phyloP scores from a whole-genome alignment of 108 stramenopile genomes.

The Licmophora abbreviata region DNA sequence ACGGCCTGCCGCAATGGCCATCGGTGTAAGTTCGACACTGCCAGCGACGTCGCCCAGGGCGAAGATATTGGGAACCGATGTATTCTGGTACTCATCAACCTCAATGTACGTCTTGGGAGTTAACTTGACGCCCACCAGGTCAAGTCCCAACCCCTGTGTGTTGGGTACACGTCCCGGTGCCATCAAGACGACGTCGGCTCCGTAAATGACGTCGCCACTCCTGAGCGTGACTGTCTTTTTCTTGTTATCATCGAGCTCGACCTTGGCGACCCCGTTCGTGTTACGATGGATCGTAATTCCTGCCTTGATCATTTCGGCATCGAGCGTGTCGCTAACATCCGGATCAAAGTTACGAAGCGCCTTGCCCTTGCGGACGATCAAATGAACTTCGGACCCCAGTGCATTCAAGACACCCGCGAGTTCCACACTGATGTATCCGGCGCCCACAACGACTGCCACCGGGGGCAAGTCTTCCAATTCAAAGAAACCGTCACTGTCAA shows the following conservation, averaged over 20 bases:
- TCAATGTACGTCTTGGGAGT: constrained; percentile 3
- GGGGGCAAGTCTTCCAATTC: constrained; percentile 71
- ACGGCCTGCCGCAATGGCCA: constrained; percentile 85
- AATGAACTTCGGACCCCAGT: constrained; percentile 71
- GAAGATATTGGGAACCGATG: constrained; percentile 65
- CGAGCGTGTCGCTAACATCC: constrained; percentile 44
- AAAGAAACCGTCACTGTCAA: constrained; percentile 87
- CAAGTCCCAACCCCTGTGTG: constrained; percentile 47
- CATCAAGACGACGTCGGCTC: constrained; percentile 70
- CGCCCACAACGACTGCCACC: constrained; percentile 81
- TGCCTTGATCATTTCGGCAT: constrained; percentile 52
- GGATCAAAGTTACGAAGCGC: constrained; percentile 72
- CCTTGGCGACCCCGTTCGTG: constrained; percentile 38
- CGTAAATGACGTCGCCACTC: constrained; percentile 44
- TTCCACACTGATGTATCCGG: constrained; percentile 93
- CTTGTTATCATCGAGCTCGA: constrained; percentile 27
- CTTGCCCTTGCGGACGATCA: constrained; percentile 53
- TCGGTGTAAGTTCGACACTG: constrained; percentile 77
- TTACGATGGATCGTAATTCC: constrained; percentile 58
- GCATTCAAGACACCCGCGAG: constrained; percentile 83
- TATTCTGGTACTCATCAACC: constrained; percentile 85
- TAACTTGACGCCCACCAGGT: constrained; percentile 52
- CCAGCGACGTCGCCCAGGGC: constrained; percentile 88
- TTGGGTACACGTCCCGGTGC: constrained; percentile 82
- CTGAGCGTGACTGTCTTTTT: constrained; percentile 45